Conservation (phyloP, 345 rosid species). For the Moringa oleifera region DNA sequence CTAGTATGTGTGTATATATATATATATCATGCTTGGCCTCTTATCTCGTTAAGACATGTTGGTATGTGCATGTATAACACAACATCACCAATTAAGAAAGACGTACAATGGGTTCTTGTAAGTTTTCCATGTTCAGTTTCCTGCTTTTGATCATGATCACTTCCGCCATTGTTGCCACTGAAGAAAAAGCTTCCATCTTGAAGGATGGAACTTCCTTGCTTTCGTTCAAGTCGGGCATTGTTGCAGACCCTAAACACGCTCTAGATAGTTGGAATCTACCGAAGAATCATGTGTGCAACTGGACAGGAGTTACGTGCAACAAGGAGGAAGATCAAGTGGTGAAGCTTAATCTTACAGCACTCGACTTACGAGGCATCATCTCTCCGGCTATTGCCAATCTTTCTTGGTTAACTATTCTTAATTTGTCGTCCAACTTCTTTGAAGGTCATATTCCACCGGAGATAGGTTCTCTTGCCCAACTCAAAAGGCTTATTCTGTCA, state of each 20-base stretch:
- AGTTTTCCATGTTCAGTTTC: constrained; percentile 25
- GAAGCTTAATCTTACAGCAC: constrained; percentile 52
- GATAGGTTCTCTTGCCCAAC: constrained; percentile 45
- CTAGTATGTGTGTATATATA: no score
- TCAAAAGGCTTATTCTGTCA: constrained; percentile 53
- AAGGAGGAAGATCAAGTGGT: constrained; percentile 32
- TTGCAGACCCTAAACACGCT: constrained; percentile 41
- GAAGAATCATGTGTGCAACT: constrained; percentile 50
- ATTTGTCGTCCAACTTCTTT: constrained; percentile 70
- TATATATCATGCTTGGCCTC: no score
- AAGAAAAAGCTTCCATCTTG: constrained; percentile 17
- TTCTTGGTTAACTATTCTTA: constrained; percentile 57
- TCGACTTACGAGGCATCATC: constrained; percentile 56
- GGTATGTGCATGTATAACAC: no score
- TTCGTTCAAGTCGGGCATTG: constrained; percentile 47
- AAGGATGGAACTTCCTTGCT: constrained; percentile 52
- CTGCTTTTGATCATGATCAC: constrained; percentile 27
- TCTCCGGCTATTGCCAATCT: constrained; percentile 57
- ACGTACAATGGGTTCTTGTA: constrained; percentile 45
- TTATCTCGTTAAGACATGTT: no score
- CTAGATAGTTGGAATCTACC: constrained; percentile 49
- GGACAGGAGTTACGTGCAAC: constrained; percentile 73
- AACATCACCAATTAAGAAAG: no score
- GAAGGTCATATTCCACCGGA: constrained; percentile 56
- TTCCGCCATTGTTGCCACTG: constrained; percentile 21